Evolutionary conservation across 306 rosid genomes (phyloP).

Genomic region (Trichosanthes truncata): DNA sequence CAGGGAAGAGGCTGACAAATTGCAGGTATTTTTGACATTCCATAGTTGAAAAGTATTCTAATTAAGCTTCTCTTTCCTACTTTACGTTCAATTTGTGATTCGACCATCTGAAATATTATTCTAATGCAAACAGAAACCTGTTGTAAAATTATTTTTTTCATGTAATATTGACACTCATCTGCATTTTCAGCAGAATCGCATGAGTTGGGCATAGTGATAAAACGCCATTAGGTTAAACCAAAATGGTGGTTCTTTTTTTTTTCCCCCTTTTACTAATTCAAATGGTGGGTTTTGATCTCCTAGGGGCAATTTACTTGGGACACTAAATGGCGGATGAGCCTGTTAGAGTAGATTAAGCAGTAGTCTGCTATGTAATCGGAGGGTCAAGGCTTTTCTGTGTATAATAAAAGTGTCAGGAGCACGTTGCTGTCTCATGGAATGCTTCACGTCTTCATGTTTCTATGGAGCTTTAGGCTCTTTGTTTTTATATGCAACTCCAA

Average conservation of each 20-base stretch:
- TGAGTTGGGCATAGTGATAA: no score
- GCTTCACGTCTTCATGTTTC: neutral
- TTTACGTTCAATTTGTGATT: neutral
- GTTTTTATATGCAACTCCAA: neutral
- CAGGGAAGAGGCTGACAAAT: constrained; percentile 78
- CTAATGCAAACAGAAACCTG: neutral
- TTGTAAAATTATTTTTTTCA: no score
- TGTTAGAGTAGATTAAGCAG: neutral
- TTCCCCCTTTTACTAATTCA: no score
- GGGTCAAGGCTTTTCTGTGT: neutral
- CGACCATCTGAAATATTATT: neutral
- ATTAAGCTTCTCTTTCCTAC: neutral
- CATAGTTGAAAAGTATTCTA: neutral
- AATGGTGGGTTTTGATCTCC: no score
- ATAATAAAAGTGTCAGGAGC: neutral
- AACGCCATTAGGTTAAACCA: no score
- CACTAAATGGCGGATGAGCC: neutral
- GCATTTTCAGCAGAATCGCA: no score
- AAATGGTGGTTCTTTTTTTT: no score
- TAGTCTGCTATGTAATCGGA: neutral
- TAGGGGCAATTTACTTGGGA: no score
- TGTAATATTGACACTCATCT: no score
- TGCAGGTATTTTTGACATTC: constrained; percentile 48
- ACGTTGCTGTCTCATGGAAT: neutral
- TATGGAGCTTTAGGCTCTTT: neutral